phyloP scores from a whole-genome alignment of 2,329 filamentous ascomycete genomes.

The Cytospora mali region DNA sequence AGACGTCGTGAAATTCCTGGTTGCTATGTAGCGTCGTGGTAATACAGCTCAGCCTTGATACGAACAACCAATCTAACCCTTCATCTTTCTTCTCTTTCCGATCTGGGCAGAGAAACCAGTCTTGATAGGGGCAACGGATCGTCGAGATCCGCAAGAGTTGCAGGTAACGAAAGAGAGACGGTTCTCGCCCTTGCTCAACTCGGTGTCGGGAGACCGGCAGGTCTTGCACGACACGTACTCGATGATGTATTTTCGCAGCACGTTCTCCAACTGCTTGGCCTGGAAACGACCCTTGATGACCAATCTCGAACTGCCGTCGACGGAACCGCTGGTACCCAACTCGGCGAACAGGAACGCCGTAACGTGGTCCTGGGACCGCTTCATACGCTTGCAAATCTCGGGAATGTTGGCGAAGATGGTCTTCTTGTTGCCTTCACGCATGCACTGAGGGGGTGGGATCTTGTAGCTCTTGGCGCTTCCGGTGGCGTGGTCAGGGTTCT shows the following conservation, averaged over 20 bases:
- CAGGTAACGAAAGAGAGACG: constrained; percentile 98
- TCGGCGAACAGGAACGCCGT: constrained; percentile 97
- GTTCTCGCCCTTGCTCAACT: constrained; percentile 98
- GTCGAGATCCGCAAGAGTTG: constrained; percentile 81
- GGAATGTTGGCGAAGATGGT: constrained; percentile 99
- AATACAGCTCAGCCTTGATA: constrained; percentile 1
- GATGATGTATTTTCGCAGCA: constrained; percentile 88
- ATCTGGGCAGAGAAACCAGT: constrained; percentile 99
- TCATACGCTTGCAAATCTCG: constrained; percentile 99
- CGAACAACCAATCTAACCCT: constrained; percentile 60
- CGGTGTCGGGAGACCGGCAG: constrained; percentile 90
- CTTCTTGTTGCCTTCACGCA: constrained; percentile 99
- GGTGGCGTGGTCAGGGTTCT: constrained; percentile 93
- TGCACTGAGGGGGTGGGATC: constrained; percentile 96
- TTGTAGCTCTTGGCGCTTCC: constrained; percentile 95
- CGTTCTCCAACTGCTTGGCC: constrained; percentile 98
- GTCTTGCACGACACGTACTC: constrained; percentile 99
- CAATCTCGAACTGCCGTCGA: constrained; percentile 87
- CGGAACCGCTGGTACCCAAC: constrained; percentile 94
- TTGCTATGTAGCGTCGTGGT: constrained; percentile 19
- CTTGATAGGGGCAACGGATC: constrained; percentile 97
- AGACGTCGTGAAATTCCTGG: constrained; percentile 11
- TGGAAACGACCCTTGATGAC: constrained; percentile 99
- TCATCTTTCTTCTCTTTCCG: constrained; percentile 96
- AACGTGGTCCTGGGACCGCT: constrained; percentile 96